Conservation (phyloP, 345 rosid species). For the Jatropha curcas region DNA sequence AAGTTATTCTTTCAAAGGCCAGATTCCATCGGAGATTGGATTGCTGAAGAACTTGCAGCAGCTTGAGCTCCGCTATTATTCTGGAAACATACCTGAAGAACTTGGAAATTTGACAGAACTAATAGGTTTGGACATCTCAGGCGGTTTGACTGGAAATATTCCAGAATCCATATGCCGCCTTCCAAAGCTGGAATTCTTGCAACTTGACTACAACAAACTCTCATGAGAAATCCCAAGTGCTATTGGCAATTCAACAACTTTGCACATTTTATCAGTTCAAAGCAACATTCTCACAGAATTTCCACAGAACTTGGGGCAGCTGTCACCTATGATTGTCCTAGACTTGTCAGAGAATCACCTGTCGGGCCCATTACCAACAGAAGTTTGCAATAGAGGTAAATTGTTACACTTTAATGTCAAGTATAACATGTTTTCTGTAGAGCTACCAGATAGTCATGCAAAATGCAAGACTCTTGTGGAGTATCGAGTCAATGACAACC, state of each 20-base stretch:
- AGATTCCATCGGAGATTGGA: conserved; percentile 71
- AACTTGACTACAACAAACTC: conserved; percentile 89
- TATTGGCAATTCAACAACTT: conserved; percentile 58
- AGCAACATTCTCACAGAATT: conserved; percentile 68
- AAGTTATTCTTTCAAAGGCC: conserved; percentile 62
- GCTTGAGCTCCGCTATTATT: conserved; percentile 83
- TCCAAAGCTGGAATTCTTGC: conserved; percentile 66
- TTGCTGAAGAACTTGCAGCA: conserved; percentile 61
- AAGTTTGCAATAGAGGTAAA: conserved; percentile 74
- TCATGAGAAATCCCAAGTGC: conserved; percentile 68
- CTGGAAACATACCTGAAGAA: conserved; percentile 74
- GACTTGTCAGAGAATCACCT: too few species aligned
- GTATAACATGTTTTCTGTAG: conserved; percentile 63
- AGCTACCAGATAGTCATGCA: conserved; percentile 56
- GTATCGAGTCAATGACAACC: conserved; percentile 74
- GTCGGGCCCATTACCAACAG: too few species aligned
- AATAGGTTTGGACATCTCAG: conserved; percentile 78
- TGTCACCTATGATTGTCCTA: too few species aligned
- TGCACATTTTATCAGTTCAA: conserved; percentile 62
- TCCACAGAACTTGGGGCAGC: conserved; percentile 60
- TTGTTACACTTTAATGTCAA: conserved; percentile 69
- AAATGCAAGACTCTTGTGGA: conserved; percentile 65
- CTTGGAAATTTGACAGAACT: conserved; percentile 86
- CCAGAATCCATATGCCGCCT: conserved; percentile 78
- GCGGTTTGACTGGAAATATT: conserved; percentile 67